These are phyloP conservation scores for Colletotrichum lini DNA, from an alignment of 2,329 filamentous ascomycete genomes.

Conservation along the genomic window DNA sequence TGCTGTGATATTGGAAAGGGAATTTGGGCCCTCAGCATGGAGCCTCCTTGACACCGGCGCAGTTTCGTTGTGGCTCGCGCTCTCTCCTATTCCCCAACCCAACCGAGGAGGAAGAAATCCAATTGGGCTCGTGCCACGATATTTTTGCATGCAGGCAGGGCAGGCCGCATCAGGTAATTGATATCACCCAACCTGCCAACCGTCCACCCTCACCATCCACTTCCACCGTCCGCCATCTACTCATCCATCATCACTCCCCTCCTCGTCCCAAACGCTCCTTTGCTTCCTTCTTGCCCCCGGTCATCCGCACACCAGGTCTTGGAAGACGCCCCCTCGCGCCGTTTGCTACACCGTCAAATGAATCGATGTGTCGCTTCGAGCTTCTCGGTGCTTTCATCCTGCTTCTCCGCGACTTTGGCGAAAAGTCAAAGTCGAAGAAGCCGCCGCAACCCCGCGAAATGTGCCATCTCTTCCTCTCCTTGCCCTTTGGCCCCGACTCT, in stretches of 20 bases:
- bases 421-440: conserved; percentile 56
- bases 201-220: background rate
- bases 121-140: conserved; percentile 15
- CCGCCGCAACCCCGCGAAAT: conserved; percentile 32
- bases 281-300: conserved; percentile 1
- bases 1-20: conserved; percentile 30
- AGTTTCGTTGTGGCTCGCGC: conserved; percentile 33
- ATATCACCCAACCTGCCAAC: conserved; percentile 6
- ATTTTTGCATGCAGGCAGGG: conserved; percentile 6
- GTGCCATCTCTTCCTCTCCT: conserved; percentile 20
- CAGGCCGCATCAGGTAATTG: conserved; percentile 17
- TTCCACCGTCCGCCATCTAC: no score
- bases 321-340: background rate
- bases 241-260: conserved; percentile 4
- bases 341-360: conserved; percentile 2
- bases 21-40: conserved; percentile 32
- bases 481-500: conserved; percentile 37
- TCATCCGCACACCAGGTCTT: background rate
- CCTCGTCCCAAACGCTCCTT: conserved; percentile 3
- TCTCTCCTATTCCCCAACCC: conserved; percentile 13
- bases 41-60: conserved; percentile 34
- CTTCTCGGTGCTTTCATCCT: conserved; percentile 66
- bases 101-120: background rate
- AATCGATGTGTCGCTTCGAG: conserved; percentile 68
- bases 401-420: conserved; percentile 59